Evolutionary conservation across 345 rosid genomes (phyloP).

Genomic region (Syzygium aromaticum): DNA sequence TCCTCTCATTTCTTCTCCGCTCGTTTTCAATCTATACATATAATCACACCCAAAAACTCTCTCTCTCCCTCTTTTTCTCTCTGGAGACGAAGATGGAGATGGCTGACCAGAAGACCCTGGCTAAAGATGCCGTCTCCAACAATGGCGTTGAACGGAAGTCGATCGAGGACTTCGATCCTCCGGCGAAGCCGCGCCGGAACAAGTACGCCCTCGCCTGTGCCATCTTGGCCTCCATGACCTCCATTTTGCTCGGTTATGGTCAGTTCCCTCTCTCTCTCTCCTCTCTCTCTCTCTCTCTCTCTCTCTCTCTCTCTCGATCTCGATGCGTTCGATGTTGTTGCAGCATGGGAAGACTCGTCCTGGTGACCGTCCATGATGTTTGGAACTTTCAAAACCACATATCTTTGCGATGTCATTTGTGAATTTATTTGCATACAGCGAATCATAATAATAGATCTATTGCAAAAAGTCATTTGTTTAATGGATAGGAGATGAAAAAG

Average conservation of each 20-base stretch:
- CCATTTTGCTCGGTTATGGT: slow-evolving; percentile 79
- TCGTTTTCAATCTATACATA: not conserved
- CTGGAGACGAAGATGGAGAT: not conserved
- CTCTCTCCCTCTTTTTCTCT: not conserved
- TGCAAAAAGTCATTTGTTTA: not conserved
- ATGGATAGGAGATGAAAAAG: not conserved
- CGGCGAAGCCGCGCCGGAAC: slow-evolving; percentile 41
- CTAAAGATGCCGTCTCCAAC: not conserved
- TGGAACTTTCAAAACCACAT: no score
- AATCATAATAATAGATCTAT: not conserved
- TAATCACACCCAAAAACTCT: not conserved
- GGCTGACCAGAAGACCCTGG: not conserved
- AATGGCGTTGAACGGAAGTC: not conserved
- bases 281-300: not conserved
- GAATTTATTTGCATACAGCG: no score
- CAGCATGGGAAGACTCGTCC: no score
- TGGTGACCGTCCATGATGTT: no score
- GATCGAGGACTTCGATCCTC: slow-evolving; percentile 35
- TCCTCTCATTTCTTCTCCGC: not conserved
- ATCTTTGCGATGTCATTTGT: no score
- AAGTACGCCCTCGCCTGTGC: slow-evolving; percentile 58
- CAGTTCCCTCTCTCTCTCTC: not conserved
- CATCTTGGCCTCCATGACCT: slow-evolving; percentile 65
- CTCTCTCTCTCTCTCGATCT: no score
- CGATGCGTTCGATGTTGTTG: no score